Conservation (phyloP, 1,284 basidiomycete species). For the Hortiboletus rubellus region DNA sequence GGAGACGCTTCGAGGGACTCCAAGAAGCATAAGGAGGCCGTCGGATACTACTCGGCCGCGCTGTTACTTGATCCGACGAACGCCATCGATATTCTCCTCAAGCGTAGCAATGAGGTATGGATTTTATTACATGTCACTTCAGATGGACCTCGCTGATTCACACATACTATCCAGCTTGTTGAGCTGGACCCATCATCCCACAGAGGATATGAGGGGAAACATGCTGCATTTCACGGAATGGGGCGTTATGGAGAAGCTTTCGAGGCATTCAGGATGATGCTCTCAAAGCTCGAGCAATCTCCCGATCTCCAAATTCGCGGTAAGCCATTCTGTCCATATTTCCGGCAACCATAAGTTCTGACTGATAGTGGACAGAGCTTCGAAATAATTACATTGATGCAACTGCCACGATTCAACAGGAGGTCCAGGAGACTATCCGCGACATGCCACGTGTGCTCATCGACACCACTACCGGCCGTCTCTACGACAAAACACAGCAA, state of each 20-base stretch:
- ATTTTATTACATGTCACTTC: neutral
- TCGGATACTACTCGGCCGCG: neutral
- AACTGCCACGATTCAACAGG: neutral
- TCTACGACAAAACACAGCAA: neutral
- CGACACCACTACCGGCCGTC: neutral
- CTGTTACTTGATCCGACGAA: neutral
- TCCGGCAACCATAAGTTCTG: no score
- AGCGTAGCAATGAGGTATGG: neutral
- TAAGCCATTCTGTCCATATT: neutral
- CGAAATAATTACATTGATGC: neutral
- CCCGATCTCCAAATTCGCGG: neutral
- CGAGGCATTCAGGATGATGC: neutral
- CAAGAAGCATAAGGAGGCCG: neutral
- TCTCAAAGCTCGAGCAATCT: neutral
- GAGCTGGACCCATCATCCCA: neutral
- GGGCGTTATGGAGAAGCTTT: neutral
- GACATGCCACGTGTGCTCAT: constrained; percentile 1
- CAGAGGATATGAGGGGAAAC: neutral
- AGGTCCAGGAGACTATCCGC: neutral
- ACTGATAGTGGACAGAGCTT: neutral
- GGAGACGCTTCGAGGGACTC: neutral
- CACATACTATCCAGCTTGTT: neutral
- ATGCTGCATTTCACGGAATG: neutral
- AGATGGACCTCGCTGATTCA: neutral
- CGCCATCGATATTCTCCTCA: neutral